Evolutionary conservation across 2,329 filamentous ascomycete species (phyloP), one percentile per base, ranked within the genome.

Genomic region (Exophiala calicioides): DNA sequence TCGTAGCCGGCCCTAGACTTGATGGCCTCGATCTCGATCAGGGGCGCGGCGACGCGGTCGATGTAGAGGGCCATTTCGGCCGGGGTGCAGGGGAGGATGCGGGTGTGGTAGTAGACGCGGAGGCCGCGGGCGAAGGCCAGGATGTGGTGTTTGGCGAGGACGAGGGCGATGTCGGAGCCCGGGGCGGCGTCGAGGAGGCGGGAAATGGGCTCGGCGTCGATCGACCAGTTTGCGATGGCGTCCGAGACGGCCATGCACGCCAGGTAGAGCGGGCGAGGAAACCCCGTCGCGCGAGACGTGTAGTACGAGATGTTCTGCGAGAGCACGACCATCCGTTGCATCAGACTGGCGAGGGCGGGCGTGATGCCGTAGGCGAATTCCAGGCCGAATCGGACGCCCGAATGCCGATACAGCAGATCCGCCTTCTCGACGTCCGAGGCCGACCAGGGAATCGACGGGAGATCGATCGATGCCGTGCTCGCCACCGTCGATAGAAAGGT

Each of bases 281-380:
- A 36, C 1, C 34, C 29, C 1, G 49, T 15, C 21, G 31, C 46
- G 10, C 53, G 48, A 3, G 51, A 38, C 2, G 50, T 13, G 16
- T 58, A 51, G 12, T 53, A 58, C 3, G 54, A 51, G 24, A 51
- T 51, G 36, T 51, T 29, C 19, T 42, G 48, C 12, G 42, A 26
- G 2, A 44, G 42, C 7, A 26, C 15, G n/a, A 47, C 42, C 7
- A 47, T 47, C 16, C 24, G 44, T 15, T 53, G 48, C 39, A 58
- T 35, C n/a, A 57, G 27, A 37, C 51, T 56, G 5, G 51, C 56
- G 1, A 58, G 37, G 8, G 43, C 42, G 7, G 54, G 52, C 12
- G 56, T 58, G n/a, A 58, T 51, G 10, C 56, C 56, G 27, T 58
- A 58, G 3, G 55, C 52, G 29, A 55, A 55, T 37, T 58, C 54